Evolutionary conservation across 306 rosid species (phyloP).

Genomic region (Vachellia pachyceras): DNA sequence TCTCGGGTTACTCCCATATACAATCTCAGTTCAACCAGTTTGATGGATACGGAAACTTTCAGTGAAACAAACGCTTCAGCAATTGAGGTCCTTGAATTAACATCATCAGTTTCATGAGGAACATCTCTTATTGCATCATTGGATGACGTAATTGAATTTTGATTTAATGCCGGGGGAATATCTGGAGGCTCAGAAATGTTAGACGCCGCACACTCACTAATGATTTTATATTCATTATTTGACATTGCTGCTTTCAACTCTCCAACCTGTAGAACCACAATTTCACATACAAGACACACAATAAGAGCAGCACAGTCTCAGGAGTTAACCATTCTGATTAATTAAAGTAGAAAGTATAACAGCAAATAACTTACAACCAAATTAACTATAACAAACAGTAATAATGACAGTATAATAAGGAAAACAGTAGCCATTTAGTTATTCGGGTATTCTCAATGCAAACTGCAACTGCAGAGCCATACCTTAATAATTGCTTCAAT

Average conservation of each 20-base stretch:
- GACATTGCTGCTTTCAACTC: constrained; percentile 92
- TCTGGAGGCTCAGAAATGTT: constrained; percentile 85
- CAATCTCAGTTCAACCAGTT: constrained; percentile 81
- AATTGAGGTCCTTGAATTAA: constrained; percentile 49
- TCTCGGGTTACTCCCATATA: constrained; percentile 72
- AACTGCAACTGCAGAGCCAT: constrained; percentile 27
- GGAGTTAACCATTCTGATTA: neutral
- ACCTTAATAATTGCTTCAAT: constrained; percentile 76
- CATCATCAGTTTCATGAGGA: constrained; percentile 46
- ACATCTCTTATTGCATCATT: constrained; percentile 48
- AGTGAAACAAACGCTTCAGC: constrained; percentile 58
- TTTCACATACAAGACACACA: constrained; percentile 30
- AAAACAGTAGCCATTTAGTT: constrained; percentile 13
- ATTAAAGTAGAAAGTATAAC: constrained; percentile 11
- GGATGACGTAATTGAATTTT: constrained; percentile 43
- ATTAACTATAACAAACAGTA: neutral
- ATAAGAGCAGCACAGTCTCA: constrained; percentile 22
- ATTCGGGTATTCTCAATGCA: constrained; percentile 16
- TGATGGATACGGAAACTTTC: constrained; percentile 66
- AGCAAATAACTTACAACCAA: neutral
- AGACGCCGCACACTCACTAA: constrained; percentile 86
- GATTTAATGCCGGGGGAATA: constrained; percentile 64
- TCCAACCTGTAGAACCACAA: constrained; percentile 66
- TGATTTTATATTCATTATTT: constrained; percentile 86
- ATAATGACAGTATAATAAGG: neutral